These are phyloP conservation scores for Suillus paluster DNA, from an alignment of 768 basidiomycete genomes.

Conservation along the genomic window DNA sequence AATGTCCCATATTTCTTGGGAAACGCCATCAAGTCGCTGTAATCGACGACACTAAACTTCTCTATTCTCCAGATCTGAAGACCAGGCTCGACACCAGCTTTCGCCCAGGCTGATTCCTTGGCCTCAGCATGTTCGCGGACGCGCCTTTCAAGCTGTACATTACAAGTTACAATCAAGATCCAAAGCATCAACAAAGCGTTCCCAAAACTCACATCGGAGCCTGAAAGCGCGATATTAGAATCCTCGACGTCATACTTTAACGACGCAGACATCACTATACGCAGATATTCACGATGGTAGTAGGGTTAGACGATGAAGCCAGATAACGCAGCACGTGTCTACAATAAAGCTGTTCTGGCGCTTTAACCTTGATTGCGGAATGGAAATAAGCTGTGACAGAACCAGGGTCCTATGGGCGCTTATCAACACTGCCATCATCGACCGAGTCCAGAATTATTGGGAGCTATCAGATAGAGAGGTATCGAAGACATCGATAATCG, in stretches of 20 bases:
- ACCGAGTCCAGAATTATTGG: neutral
- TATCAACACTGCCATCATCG: neutral
- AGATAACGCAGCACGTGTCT: slow-evolving; percentile 20
- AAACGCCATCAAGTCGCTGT: slow-evolving; percentile 20
- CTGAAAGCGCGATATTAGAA: slow-evolving; percentile 64
- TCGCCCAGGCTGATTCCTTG: slow-evolving; percentile 54
- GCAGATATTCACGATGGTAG: slow-evolving; percentile 9
- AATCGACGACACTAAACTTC: slow-evolving; percentile 55
- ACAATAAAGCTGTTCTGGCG: slow-evolving; percentile 2
- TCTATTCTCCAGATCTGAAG: slow-evolving; percentile 65
- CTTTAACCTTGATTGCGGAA: neutral
- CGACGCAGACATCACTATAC: neutral
- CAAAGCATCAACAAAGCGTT: slow-evolving; percentile 3
- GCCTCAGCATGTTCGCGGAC: slow-evolving; percentile 58
- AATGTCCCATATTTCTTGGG: slow-evolving; percentile 50
- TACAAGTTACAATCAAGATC: neutral
- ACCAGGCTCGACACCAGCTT: slow-evolving; percentile 46
- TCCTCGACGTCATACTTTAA: slow-evolving; percentile 58
- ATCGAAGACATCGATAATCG: neutral
- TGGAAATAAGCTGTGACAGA: neutral
- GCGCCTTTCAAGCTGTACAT: slow-evolving; percentile 46
- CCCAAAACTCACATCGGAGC: slow-evolving; percentile 53
- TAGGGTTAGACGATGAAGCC: slow-evolving; percentile 10
- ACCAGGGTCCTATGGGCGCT: neutral
- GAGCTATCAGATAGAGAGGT: neutral